phyloP scores from a whole-genome alignment of 2,329 filamentous ascomycete genomes.

The Madurella mycetomatis region DNA sequence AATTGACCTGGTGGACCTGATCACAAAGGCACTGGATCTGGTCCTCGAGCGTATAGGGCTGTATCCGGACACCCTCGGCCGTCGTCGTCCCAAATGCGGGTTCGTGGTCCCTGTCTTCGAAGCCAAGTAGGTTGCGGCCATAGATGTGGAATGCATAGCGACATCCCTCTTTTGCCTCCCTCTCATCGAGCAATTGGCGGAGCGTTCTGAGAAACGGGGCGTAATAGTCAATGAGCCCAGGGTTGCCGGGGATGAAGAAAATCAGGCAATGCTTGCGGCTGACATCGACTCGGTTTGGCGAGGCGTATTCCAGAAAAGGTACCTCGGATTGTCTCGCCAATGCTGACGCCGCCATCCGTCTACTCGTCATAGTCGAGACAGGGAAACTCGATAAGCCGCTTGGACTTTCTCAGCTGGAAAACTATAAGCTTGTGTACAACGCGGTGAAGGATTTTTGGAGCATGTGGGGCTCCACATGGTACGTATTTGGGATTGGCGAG shows the following conservation, averaged over 20 bases:
- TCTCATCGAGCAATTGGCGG: slow-evolving; percentile 46
- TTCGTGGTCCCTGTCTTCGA: slow-evolving; percentile 48
- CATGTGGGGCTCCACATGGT: too few species aligned
- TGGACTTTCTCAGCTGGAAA: too few species aligned
- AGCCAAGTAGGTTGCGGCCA: slow-evolving; percentile 56
- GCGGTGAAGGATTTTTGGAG: too few species aligned
- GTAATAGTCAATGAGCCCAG: slow-evolving; percentile 72
- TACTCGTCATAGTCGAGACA: too few species aligned
- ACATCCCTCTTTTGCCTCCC: slow-evolving; percentile 26
- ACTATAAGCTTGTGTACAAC: too few species aligned
- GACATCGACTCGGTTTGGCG: neutral
- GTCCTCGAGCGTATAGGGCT: slow-evolving; percentile 49
- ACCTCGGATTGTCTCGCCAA: slow-evolving; percentile 4
- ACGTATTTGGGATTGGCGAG: too few species aligned
- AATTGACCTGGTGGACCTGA: slow-evolving; percentile 31
- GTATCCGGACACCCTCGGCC: slow-evolving; percentile 24
- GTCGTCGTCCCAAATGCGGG: slow-evolving; percentile 37
- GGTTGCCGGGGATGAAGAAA: slow-evolving; percentile 73
- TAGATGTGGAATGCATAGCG: slow-evolving; percentile 48
- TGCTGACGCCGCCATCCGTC: neutral
- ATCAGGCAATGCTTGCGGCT: slow-evolving; percentile 42
- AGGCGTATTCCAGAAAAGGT: slow-evolving; percentile 18
- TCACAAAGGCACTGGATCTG: slow-evolving; percentile 46
- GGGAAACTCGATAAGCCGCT: too few species aligned
- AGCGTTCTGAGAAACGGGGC: slow-evolving; percentile 59